Evolutionary conservation across 78 protist genomes (phyloP).

Genomic region (Bodo saltans): DNA sequence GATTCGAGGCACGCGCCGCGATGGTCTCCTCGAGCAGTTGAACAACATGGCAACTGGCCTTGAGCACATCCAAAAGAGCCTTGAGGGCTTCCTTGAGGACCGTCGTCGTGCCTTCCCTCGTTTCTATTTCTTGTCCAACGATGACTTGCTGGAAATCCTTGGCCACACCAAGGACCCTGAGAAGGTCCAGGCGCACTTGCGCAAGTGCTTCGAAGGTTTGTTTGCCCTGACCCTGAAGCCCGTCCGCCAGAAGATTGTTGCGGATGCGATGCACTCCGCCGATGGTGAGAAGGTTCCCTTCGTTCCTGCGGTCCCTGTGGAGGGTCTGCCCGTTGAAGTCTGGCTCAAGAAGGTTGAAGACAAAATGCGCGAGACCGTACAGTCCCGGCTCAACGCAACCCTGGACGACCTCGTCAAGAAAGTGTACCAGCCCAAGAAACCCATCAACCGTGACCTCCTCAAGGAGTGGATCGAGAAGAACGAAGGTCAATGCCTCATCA

Average conservation of each 20-base stretch:
- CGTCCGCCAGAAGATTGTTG: constrained; percentile 26
- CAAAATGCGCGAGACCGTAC: constrained; percentile 25
- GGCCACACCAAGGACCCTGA: constrained; percentile 72
- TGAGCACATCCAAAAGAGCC: constrained; percentile 67
- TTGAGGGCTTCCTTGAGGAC: constrained; percentile 70
- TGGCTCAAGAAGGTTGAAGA: constrained; percentile 76
- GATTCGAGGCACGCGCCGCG: background rate
- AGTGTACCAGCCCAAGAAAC: background rate
- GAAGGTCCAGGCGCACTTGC: constrained; percentile 67
- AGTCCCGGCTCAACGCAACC: background rate
- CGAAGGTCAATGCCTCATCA: constrained; percentile 68
- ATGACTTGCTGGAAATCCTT: constrained; percentile 79
- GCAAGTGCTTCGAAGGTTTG: constrained; percentile 72
- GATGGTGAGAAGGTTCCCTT: constrained; percentile 60
- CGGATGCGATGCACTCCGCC: constrained; percentile 38
- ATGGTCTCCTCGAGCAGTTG: constrained; percentile 40
- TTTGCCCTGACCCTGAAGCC: constrained; percentile 29
- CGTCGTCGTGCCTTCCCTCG: constrained; percentile 82
- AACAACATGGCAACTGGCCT: constrained; percentile 42
- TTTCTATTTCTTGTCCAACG: constrained; percentile 86
- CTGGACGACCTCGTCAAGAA: background rate
- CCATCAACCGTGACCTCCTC: background rate
- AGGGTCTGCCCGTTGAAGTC: constrained; percentile 67
- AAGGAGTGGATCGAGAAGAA: constrained; percentile 57
- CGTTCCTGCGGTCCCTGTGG: constrained; percentile 4